Conservation (phyloP, 805 yeast genomes). For the Komagataella mondaviorum region DNA sequence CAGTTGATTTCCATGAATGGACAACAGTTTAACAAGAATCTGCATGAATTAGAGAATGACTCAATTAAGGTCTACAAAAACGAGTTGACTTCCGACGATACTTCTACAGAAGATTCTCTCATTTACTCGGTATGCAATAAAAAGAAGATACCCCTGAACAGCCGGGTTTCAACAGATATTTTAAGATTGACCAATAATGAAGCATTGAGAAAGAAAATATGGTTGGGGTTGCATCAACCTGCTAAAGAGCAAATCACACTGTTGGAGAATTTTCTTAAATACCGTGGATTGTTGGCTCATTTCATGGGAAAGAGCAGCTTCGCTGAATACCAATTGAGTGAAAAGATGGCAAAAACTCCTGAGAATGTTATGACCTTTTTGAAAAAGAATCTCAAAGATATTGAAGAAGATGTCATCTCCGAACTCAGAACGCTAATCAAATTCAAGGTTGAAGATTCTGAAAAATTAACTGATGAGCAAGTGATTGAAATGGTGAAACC, state of each 20-base stretch:
- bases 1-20: constrained; percentile 74
- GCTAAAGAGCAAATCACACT: constrained; percentile 45
- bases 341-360: constrained; percentile 82
- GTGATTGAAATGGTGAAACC: constrained; percentile 46
- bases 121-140: constrained; percentile 23
- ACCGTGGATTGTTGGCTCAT: constrained; percentile 58
- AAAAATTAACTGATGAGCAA: constrained; percentile 19
- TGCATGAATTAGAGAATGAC: constrained; percentile 17
- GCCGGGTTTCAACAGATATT: constrained; percentile 51
- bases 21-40: constrained; percentile 52
- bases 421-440: constrained; percentile 43
- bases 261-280: constrained; percentile 44
- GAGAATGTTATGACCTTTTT: constrained; percentile 64
- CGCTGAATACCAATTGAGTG: constrained; percentile 71
- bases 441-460: constrained; percentile 9
- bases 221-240: constrained; percentile 65
- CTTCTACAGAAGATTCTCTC: constrained; percentile 9
- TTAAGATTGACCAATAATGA: constrained; percentile 44
- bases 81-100: constrained; percentile 12
- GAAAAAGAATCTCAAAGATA: constrained; percentile 37
- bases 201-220: constrained; percentile 47
- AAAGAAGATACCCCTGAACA: constrained; percentile 39
- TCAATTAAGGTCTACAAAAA: constrained; percentile 14
- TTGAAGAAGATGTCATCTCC: constrained; percentile 35
- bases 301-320: constrained; percentile 59